These are phyloP conservation scores for Carallia pectinifolia DNA, from an alignment of 345 rosid species.

Conservation along the genomic window DNA sequence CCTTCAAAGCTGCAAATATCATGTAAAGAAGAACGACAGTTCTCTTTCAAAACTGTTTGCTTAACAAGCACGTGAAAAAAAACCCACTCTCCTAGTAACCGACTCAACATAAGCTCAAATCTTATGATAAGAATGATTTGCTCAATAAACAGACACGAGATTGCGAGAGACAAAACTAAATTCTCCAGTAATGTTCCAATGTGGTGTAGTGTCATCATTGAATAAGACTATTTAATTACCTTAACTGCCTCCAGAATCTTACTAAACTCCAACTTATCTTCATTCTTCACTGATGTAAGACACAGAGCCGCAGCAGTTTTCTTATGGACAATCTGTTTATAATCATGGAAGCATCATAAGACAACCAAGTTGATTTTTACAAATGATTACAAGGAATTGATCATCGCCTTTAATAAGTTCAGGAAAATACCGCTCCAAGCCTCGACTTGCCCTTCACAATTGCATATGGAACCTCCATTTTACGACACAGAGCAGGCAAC, in stretches of 20 bases:
- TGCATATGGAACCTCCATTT: constrained; percentile 87
- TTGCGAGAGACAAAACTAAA: too few species aligned
- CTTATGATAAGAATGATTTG: neutral
- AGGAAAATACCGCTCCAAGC: constrained; percentile 52
- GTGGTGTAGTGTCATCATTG: neutral
- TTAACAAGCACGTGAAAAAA: constrained; percentile 5
- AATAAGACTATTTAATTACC: constrained; percentile 28
- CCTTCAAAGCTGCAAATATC: neutral
- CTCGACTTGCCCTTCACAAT: constrained; percentile 78
- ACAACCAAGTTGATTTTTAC: neutral
- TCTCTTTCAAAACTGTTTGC: too few species aligned
- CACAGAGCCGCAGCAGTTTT: constrained; percentile 74
- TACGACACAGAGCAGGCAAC: constrained; percentile 83
- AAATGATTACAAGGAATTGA: neutral
- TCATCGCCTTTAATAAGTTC: neutral
- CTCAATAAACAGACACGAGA: too few species aligned
- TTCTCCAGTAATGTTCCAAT: too few species aligned
- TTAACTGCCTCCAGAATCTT: constrained; percentile 71
- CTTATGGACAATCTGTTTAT: constrained; percentile 62
- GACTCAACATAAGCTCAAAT: neutral
- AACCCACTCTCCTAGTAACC: constrained; percentile 31
- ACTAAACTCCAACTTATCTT: constrained; percentile 75
- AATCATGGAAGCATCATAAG: neutral
- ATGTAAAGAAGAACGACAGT: neutral
- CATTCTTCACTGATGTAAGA: constrained; percentile 70